Evolutionary conservation across 2,329 filamentous ascomycete genomes (phyloP).

Genomic region (Rugonectria rugulosa): DNA sequence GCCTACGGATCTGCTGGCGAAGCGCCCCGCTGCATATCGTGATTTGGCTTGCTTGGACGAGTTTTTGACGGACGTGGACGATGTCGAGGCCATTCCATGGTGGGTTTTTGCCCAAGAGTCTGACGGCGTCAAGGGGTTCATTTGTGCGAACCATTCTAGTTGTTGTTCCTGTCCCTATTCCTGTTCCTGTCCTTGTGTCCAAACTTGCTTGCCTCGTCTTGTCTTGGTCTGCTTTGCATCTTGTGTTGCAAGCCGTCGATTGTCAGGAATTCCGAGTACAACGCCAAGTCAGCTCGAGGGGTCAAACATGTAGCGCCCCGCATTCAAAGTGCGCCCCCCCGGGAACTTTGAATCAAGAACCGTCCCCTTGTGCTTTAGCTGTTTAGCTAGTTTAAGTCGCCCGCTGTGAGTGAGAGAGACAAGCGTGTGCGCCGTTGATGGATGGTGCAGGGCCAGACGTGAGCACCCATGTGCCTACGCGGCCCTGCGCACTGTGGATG

Average conservation of each 20-base stretch:
- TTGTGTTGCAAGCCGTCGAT: not conserved
- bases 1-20: conserved; percentile 36
- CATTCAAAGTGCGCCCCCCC: not conserved
- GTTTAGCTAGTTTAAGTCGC: not conserved
- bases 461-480: not conserved
- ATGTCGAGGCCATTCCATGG: conserved; percentile 20
- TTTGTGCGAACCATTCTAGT: too few relatives aligned
- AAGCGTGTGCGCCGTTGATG: conserved; percentile 4
- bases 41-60: conserved; percentile 26
- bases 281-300: not conserved
- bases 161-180: conserved; percentile 31
- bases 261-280: not conserved
- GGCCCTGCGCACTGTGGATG: not conserved
- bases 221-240: not conserved
- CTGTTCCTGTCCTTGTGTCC: conserved; percentile 12
- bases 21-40: conserved; percentile 36
- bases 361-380: not conserved
- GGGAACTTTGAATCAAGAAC: not conserved
- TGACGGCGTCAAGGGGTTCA: conserved; percentile 29
- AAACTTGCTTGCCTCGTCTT: not conserved
- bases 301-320: not conserved
- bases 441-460: conserved; percentile 2
- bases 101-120: too few relatives aligned
- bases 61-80: conserved; percentile 6
- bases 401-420: not conserved